Conservation (phyloP, 805 yeast genomes). For the Saccharomycopsis capsularis region DNA sequence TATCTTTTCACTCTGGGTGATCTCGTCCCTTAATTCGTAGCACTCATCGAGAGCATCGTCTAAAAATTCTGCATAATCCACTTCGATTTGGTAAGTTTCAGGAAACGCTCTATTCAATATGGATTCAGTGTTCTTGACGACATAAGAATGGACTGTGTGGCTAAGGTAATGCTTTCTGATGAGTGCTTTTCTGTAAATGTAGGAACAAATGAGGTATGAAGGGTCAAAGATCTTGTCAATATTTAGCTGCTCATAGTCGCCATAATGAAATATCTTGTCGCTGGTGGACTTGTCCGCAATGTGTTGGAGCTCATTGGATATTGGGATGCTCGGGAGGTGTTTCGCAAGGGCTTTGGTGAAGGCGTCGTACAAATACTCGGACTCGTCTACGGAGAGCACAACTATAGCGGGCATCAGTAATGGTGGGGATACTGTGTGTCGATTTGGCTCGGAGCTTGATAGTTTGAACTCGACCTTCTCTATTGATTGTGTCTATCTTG, state of each 20-base stretch:
- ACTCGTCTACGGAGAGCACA: slow-evolving; percentile 27
- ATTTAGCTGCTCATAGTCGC: slow-evolving; percentile 85
- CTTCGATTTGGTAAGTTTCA: slow-evolving; percentile 69
- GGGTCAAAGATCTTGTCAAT: slow-evolving; percentile 45
- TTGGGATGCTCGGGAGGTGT: slow-evolving; percentile 30
- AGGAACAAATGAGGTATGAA: slow-evolving; percentile 65
- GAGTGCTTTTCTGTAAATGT: slow-evolving; percentile 81
- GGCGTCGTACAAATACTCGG: slow-evolving; percentile 37
- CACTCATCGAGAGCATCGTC: slow-evolving; percentile 92
- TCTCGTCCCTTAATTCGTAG: slow-evolving; percentile 77
- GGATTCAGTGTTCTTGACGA: slow-evolving; percentile 68
- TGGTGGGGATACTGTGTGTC: too few relatives aligned
- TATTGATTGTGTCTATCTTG: too few relatives aligned
- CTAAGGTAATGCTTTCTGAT: slow-evolving; percentile 86
- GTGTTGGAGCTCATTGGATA: slow-evolving; percentile 27
- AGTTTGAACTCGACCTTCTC: too few relatives aligned
- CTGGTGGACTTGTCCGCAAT: slow-evolving; percentile 7
- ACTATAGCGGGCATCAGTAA: not conserved
- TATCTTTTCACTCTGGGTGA: slow-evolving; percentile 45
- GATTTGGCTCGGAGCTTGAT: too few relatives aligned
- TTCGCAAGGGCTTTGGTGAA: slow-evolving; percentile 28
- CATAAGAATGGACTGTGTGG: slow-evolving; percentile 70
- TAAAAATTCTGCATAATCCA: slow-evolving; percentile 92
- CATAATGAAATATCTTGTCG: slow-evolving; percentile 55
- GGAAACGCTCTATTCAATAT: slow-evolving; percentile 58